Evolutionary conservation across 306 rosid genomes (phyloP).

Genomic region (Albizia julibrissin): DNA sequence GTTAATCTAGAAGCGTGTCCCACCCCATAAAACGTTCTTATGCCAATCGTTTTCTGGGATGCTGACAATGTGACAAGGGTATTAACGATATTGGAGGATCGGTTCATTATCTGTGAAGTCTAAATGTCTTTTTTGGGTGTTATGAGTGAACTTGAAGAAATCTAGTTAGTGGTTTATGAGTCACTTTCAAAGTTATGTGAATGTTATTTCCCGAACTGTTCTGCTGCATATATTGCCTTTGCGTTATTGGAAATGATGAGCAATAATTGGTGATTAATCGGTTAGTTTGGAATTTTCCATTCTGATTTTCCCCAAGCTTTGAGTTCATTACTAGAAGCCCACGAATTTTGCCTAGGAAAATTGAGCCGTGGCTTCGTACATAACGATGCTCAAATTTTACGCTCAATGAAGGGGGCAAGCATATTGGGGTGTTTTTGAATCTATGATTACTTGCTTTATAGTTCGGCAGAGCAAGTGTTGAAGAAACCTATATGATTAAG

Average conservation of each 20-base stretch:
- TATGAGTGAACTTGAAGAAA: constrained; percentile 62
- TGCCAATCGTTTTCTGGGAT: constrained; percentile 40
- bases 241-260: constrained; percentile 19
- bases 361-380: background rate
- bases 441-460: background rate
- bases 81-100: constrained; percentile 27
- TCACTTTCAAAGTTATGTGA: constrained; percentile 44
- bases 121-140: constrained; percentile 16
- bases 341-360: background rate
- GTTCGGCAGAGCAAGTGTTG: background rate
- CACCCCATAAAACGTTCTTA: constrained; percentile 2
- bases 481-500: background rate
- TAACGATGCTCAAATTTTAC: background rate
- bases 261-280: constrained; percentile 18
- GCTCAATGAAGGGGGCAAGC: background rate
- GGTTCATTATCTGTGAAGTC: constrained; percentile 19
- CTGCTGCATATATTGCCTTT: constrained; percentile 5
- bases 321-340: background rate
- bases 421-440: background rate
- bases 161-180: constrained; percentile 45
- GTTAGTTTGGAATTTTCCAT: background rate
- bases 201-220: constrained; percentile 7
- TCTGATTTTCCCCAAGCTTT: background rate
- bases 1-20: constrained; percentile 15
- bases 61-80: constrained; percentile 35